These are phyloP conservation scores for Imleria badia DNA, from an alignment of 768 basidiomycete genomes.

Conservation along the genomic window DNA sequence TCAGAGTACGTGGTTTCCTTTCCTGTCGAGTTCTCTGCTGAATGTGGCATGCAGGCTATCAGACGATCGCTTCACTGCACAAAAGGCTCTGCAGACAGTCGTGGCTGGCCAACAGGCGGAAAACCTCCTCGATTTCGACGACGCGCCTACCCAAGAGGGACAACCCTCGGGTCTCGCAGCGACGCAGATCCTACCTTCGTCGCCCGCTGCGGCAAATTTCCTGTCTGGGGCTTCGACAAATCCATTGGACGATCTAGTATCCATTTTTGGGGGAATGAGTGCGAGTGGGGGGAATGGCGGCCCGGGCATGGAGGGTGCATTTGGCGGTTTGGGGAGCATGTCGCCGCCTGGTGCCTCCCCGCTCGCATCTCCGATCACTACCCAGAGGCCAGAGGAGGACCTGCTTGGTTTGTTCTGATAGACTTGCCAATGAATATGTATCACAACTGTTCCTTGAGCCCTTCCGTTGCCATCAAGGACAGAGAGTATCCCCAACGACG, in stretches of 20 bases:
- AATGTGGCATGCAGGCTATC: slow-evolving; percentile 39
- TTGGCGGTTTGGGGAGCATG: slow-evolving; percentile 20
- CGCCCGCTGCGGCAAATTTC: slow-evolving; percentile 72
- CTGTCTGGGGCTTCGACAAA: slow-evolving; percentile 81
- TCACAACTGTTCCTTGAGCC: too few species aligned
- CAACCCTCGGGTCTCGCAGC: slow-evolving; percentile 76
- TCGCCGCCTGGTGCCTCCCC: slow-evolving; percentile 12
- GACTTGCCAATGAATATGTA: too few species aligned
- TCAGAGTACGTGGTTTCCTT: slow-evolving; percentile 47
- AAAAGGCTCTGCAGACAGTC: slow-evolving; percentile 87
- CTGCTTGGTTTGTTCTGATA: slow-evolving; percentile 54
- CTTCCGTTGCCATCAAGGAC: too few species aligned
- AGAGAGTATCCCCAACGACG: too few species aligned
- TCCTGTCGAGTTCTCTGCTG: background rate
- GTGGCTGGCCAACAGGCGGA: slow-evolving; percentile 91
- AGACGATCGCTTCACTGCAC: slow-evolving; percentile 70
- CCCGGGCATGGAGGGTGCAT: slow-evolving; percentile 3
- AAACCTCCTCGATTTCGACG: slow-evolving; percentile 94
- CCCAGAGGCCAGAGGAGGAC: slow-evolving; percentile 47
- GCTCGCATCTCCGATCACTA: slow-evolving; percentile 16
- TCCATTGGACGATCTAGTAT: slow-evolving; percentile 90
- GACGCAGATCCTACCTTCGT: slow-evolving; percentile 67
- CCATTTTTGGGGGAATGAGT: slow-evolving; percentile 73
- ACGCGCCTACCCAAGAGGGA: slow-evolving; percentile 54
- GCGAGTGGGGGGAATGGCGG: slow-evolving; percentile 21